Evolutionary conservation across 2,329 filamentous ascomycete species (phyloP).

Genomic region (Colletotrichum sojae): DNA sequence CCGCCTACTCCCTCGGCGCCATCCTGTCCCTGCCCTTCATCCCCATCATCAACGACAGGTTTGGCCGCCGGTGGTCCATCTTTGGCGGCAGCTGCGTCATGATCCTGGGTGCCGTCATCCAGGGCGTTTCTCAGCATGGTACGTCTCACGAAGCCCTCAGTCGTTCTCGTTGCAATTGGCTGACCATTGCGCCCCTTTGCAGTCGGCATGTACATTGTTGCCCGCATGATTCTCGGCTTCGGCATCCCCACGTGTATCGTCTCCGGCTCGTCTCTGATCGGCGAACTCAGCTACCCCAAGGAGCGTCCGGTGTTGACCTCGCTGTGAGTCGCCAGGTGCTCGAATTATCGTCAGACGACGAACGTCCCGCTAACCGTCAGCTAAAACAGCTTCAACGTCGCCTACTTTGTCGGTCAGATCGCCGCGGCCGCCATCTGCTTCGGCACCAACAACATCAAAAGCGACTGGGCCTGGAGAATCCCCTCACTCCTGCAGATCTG

Average conservation of each 20-base stretch:
- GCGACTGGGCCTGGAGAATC: slow-evolving; percentile 60
- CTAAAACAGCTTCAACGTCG: slow-evolving; percentile 64
- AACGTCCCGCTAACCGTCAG: too few species aligned
- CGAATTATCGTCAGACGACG: background rate
- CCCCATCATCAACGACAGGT: slow-evolving; percentile 66
- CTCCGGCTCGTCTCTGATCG: slow-evolving; percentile 70
- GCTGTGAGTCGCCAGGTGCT: slow-evolving; percentile 47
- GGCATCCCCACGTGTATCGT: slow-evolving; percentile 73
- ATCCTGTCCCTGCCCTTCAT: slow-evolving; percentile 72
- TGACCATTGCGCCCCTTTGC: background rate
- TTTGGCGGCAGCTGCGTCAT: slow-evolving; percentile 68
- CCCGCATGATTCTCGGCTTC: slow-evolving; percentile 72
- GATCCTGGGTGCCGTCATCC: slow-evolving; percentile 67
- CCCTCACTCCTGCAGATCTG: slow-evolving; percentile 62
- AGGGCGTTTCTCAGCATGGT: slow-evolving; percentile 65
- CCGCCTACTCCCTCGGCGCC: slow-evolving; percentile 72
- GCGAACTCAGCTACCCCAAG: slow-evolving; percentile 72
- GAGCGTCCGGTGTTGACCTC: slow-evolving; percentile 72
- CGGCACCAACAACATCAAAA: slow-evolving; percentile 58
- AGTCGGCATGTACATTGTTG: slow-evolving; percentile 70
- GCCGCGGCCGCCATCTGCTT: slow-evolving; percentile 65
- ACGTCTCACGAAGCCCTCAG: slow-evolving; percentile 33
- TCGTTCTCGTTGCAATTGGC: background rate
- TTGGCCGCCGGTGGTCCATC: slow-evolving; percentile 71
- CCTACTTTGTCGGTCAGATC: slow-evolving; percentile 67